Evolutionary conservation across 306 rosid genomes (phyloP).

Genomic region (Vachellia collinsii): DNA sequence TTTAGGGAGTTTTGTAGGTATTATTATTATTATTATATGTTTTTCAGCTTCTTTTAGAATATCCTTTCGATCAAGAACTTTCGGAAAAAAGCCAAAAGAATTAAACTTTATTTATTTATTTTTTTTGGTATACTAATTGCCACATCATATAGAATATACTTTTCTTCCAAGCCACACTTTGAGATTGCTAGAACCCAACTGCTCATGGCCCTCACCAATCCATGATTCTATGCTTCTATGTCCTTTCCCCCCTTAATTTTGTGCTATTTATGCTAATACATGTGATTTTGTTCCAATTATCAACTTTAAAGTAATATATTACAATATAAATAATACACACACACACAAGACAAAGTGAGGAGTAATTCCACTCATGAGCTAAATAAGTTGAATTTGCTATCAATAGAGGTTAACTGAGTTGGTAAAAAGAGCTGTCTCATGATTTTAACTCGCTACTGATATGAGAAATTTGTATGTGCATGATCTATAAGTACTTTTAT

Average conservation of each 20-base stretch:
- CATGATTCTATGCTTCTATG: background rate
- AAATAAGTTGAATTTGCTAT: too few relatives aligned
- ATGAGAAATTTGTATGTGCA: too few relatives aligned
- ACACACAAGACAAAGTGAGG: background rate
- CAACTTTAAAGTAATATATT: background rate
- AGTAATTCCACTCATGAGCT: too few relatives aligned
- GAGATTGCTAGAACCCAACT: background rate
- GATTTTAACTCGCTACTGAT: too few relatives aligned
- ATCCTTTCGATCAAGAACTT: conserved; percentile 38
- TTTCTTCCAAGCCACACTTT: conserved; percentile 47
- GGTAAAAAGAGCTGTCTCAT: too few relatives aligned
- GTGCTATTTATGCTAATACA: background rate
- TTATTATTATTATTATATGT: background rate
- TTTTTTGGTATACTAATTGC: conserved; percentile 28
- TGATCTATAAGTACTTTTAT: too few relatives aligned
- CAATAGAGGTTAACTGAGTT: too few relatives aligned
- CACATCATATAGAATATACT: conserved; percentile 46
- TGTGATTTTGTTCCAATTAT: background rate
- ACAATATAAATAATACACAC: background rate
- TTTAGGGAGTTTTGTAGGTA: background rate
- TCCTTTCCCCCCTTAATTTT: background rate
- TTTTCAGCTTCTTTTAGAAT: background rate
- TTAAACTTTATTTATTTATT: conserved; percentile 4
- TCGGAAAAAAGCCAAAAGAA: conserved; percentile 43
- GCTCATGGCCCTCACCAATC: background rate